Percentiles rank a stretch among this genome's conserved stretches.
phyloP scores from a whole-genome alignment of 192 early-diverging fungal genomes.

The Entomortierella chlamydospora region DNA sequence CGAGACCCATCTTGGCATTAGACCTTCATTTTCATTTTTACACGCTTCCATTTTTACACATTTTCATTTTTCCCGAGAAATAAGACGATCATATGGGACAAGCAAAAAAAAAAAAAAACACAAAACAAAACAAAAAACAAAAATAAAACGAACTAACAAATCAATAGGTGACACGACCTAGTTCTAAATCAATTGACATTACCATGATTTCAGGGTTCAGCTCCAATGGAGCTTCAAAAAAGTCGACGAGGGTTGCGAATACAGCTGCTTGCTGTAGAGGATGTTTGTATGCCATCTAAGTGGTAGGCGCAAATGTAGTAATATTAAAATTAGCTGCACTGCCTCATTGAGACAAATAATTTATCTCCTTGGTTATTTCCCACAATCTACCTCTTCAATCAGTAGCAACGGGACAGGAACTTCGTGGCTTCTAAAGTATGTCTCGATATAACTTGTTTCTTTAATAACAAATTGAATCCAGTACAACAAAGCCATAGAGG shows the following conservation, averaged over 20 bases:
- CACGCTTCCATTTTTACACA: too few species aligned
- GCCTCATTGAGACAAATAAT: not conserved
- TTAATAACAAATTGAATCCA: conserved; percentile 75
- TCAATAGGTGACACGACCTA: too few species aligned
- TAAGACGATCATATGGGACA: conserved; percentile 5
- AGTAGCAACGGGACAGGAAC: conserved; percentile 69
- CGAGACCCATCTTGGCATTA: too few species aligned
- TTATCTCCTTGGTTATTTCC: too few species aligned
- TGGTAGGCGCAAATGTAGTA: not conserved
- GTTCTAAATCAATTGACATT: conserved; percentile 12
- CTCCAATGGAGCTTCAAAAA: conserved; percentile 64
- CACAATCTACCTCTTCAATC: conserved; percentile 69
- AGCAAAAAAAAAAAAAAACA: too few species aligned
- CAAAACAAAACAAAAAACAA: too few species aligned
- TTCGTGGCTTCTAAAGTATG: conserved; percentile 73
- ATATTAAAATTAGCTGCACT: not conserved
- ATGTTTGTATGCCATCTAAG: conserved; percentile 73
- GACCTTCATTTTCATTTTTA: too few species aligned
- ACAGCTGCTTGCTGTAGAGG: conserved; percentile 74
- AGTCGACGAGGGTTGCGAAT: conserved; percentile 70
- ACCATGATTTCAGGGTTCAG: conserved; percentile 73
- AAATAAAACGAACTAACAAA: too few species aligned
- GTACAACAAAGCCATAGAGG: conserved; percentile 65
- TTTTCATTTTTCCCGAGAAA: too few species aligned
- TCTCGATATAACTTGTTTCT: conserved; percentile 76